Percentiles rank a stretch among this genome's conserved stretches.
phyloP scores from a whole-genome alignment of 495 filamentous ascomycete genomes.

The Neurospora sp. region DNA sequence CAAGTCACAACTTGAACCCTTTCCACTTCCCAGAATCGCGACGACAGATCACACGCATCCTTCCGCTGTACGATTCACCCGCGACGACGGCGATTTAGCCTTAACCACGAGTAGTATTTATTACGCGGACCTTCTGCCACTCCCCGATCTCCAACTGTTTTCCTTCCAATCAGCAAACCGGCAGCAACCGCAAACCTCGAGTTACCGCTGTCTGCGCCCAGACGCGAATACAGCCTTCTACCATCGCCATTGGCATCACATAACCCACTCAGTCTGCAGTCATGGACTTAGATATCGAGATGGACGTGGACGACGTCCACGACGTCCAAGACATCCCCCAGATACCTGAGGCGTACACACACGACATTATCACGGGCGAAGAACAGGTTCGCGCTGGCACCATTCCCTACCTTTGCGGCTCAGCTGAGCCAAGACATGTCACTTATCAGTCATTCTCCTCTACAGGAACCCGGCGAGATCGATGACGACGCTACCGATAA shows the following conservation, averaged over 20 bases:
- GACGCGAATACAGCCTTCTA: neutral
- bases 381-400: conserved; percentile 22
- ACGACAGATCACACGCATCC: neutral
- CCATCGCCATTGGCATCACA: neutral
- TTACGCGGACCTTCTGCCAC: neutral
- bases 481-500: conserved; percentile 9
- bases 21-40: neutral
- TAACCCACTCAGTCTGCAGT: neutral
- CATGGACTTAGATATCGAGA: conserved; percentile 76
- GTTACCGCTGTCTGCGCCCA: neutral
- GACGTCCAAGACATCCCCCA: conserved; percentile 30
- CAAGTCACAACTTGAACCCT: neutral
- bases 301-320: conserved; percentile 56
- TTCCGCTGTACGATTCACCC: neutral
- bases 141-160: neutral
- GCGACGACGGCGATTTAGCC: neutral
- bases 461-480: conserved; percentile 30
- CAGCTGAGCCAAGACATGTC: neutral
- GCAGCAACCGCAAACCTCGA: neutral
- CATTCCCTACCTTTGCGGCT: conserved; percentile 7
- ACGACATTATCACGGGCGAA: conserved; percentile 30
- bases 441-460: conserved; percentile 3
- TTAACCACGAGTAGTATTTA: neutral
- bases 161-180: neutral
- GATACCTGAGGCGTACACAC: conserved; percentile 34